A percentile compares a stretch with the other conserved stretches of the same genome.
Evolutionary conservation across 805 yeast genomes (phyloP).

Genomic region (Lachancea mirantina): DNA sequence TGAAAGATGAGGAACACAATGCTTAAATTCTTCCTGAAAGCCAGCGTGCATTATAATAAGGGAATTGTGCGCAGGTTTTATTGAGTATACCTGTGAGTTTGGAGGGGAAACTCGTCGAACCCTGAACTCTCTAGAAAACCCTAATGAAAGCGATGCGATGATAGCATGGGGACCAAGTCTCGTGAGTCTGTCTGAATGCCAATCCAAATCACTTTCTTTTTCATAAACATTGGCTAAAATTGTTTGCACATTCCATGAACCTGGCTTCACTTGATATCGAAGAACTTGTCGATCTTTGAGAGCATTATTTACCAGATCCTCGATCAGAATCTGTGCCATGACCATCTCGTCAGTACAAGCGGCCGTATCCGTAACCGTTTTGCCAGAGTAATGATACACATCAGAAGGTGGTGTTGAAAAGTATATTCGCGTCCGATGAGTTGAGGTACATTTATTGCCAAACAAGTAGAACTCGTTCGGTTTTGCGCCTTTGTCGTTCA

Average conservation of each 20-base stretch:
- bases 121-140: slow-evolving; percentile 63
- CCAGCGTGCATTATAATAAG: slow-evolving; percentile 70
- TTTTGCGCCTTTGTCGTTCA: slow-evolving; percentile 36
- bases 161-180: slow-evolving; percentile 65
- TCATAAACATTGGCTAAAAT: slow-evolving; percentile 54
- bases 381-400: slow-evolving; percentile 35
- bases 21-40: slow-evolving; percentile 70
- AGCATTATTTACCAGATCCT: slow-evolving; percentile 36
- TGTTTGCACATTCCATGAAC: slow-evolving; percentile 45
- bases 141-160: slow-evolving; percentile 62
- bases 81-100: slow-evolving; percentile 25
- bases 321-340: slow-evolving; percentile 34
- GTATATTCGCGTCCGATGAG: slow-evolving; percentile 43
- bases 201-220: slow-evolving; percentile 49
- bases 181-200: slow-evolving; percentile 72
- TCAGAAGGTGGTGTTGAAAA: slow-evolving; percentile 10
- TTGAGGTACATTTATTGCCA: slow-evolving; percentile 53
- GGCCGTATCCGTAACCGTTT: slow-evolving; percentile 20
- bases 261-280: slow-evolving; percentile 33
- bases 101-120: slow-evolving; percentile 38
- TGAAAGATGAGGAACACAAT: slow-evolving; percentile 40
- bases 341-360: slow-evolving; percentile 37
- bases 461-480: slow-evolving; percentile 51
- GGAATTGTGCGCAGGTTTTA: slow-evolving; percentile 63
- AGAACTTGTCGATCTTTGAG: slow-evolving; percentile 29